A percentile compares a stretch with the other conserved stretches of the same genome.
These are phyloP conservation scores for Colletotrichum lindemuthianum DNA, from an alignment of 2,329 filamentous ascomycete species.

Conservation along the genomic window DNA sequence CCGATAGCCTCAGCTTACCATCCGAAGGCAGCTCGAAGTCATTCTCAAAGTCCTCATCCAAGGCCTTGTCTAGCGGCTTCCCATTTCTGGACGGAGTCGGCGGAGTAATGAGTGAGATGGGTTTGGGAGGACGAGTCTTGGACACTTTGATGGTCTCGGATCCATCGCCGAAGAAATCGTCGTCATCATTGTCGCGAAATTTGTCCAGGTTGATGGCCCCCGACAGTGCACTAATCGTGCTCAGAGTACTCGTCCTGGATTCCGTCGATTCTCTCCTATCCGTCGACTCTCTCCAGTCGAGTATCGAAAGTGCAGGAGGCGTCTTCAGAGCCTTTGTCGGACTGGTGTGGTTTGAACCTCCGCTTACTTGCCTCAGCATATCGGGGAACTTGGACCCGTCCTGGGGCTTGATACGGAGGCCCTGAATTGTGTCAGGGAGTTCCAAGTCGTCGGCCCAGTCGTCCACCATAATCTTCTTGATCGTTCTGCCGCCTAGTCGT, in stretches of 20 bases:
- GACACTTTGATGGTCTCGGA: constrained; percentile 74
- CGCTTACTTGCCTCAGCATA: constrained; percentile 73
- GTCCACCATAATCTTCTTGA: constrained; percentile 78
- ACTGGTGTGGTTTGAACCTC: constrained; percentile 62
- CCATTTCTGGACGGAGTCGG: constrained; percentile 63
- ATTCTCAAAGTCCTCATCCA: constrained; percentile 75
- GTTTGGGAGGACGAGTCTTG: constrained; percentile 64
- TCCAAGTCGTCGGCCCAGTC: constrained; percentile 86
- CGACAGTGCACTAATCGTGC: constrained; percentile 40
- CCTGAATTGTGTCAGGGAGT: constrained; percentile 67
- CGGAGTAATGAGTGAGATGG: constrained; percentile 64
- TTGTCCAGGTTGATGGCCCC: constrained; percentile 68
- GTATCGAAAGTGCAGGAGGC: constrained; percentile 42
- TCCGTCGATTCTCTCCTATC: constrained; percentile 43
- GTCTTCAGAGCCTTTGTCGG: constrained; percentile 55
- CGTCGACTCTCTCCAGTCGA: constrained; percentile 44
- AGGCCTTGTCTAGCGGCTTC: constrained; percentile 40
- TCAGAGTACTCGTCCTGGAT: constrained; percentile 44
- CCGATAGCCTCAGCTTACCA: constrained; percentile 72
- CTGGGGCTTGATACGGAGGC: constrained; percentile 72
- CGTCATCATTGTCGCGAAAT: constrained; percentile 71
- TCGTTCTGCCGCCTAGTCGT: constrained; percentile 79
- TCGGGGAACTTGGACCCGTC: constrained; percentile 73
- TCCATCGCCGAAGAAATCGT: constrained; percentile 72
- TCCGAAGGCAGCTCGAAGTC: constrained; percentile 78